Evolutionary conservation across 192 early-diverging fungal genomes (phyloP), one percentile per base, ranked within the genome.

Genomic region (Backusella psychrophila): DNA sequence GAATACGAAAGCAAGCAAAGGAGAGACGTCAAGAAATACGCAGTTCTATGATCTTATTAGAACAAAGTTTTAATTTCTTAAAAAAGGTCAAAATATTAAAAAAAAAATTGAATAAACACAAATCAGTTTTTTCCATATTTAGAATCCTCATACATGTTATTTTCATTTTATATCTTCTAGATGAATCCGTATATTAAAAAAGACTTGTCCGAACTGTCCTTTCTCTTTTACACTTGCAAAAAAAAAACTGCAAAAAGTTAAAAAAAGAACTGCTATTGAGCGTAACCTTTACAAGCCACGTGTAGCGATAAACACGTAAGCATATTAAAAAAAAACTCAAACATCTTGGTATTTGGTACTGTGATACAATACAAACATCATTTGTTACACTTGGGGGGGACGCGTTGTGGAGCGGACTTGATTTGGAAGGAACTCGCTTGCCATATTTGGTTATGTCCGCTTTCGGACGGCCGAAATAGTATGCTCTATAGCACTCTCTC

Each of bases 21-120:
- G 46, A n/a, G 46, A 49, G 46, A 49, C 19, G 19, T 49, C 46
- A 49, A 63, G 56, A 63, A 6, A 63, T 63, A 63, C 56, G 12
- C 11, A 63, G 2, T 29, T 63, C 46, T 49, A 49, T 49, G 46
- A 19, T 49, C 6, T 29, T 63, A 26, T 63, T 63, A 7, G 56
- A 63, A 63, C 56, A 63, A 63, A 63, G 56, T 63, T 63, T 63
- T 63, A 63, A 63, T 63, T 63, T 63, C 56, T 63, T 63, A 63
- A 63, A 63, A 63, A 63, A 63, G 56, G 21, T 23, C 21, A 29
- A 23, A 63, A 26, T 63, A 12, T 29, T 63, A 63, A 23, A 63
- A 63, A 29, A 63, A 9, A 59, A n/a, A 49, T 3, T 33, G 33
- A 49, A 8, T 49, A n/a, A 49, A 21, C 46, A 49, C 46, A n/a